Percentiles rank a stretch among this genome's conserved stretches.
Evolutionary conservation across 2,329 filamentous ascomycete genomes (phyloP).

Genomic region (Plectosphaerella sp.): DNA sequence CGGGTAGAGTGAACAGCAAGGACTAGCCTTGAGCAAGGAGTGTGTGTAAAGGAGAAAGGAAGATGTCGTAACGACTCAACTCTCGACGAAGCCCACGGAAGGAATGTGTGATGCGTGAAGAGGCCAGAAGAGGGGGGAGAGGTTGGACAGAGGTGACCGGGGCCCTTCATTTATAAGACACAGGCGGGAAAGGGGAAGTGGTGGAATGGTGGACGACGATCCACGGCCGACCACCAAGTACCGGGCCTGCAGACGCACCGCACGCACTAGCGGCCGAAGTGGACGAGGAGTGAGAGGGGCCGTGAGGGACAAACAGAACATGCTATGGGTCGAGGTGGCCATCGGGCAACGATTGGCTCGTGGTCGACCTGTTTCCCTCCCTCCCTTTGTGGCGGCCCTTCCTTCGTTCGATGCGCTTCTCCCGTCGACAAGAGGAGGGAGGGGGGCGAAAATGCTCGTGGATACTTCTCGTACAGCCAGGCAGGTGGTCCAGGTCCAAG

Average conservation of each 20-base stretch:
- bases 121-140: constrained; percentile 7
- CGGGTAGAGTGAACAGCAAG: constrained; percentile 24
- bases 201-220: constrained; percentile 3
- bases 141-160: constrained; percentile 9
- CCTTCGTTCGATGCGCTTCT: too few species aligned
- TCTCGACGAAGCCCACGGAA: constrained; percentile 12
- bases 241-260: not conserved
- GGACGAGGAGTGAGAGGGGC: constrained; percentile 7
- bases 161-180: constrained; percentile 10
- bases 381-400: too few species aligned
- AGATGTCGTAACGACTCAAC: constrained; percentile 12
- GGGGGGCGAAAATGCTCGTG: too few species aligned
- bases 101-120: constrained; percentile 13
- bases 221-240: not conserved
- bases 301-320: constrained; percentile 5
- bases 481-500: not conserved
- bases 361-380: not conserved
- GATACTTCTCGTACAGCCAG: not conserved
- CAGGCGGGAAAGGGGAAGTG: constrained; percentile 1
- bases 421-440: too few species aligned
- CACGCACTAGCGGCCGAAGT: not conserved
- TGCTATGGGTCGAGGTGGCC: constrained; percentile 6
- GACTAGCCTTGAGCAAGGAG: constrained; percentile 24
- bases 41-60: constrained; percentile 13
- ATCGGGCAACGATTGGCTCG: not conserved